Conservation (phyloP, 2,329 filamentous ascomycete species). For the Endoconidiophora polonica region DNA sequence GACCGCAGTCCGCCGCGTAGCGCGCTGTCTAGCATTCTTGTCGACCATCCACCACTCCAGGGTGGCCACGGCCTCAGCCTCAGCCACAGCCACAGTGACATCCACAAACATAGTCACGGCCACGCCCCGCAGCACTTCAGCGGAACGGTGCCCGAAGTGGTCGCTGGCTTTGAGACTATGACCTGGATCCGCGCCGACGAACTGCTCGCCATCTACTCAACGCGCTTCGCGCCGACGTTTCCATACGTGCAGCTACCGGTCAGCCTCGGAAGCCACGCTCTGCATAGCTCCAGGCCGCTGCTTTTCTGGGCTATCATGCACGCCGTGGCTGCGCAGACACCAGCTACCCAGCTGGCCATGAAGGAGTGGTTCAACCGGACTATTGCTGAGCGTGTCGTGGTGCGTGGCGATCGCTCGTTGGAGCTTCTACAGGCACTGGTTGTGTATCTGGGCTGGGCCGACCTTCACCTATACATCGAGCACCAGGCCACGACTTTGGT, state of each 20-base stretch:
- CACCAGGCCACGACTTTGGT: conserved; percentile 22
- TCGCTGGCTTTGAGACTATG: conserved; percentile 21
- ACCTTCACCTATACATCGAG: conserved; percentile 24
- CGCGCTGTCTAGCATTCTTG: conserved; percentile 19
- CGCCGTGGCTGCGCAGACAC: conserved; percentile 19
- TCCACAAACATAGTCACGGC: not conserved
- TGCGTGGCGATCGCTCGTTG: conserved; percentile 21
- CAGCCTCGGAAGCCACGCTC: conserved; percentile 16
- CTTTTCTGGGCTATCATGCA: conserved; percentile 25
- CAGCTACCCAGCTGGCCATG: conserved; percentile 19
- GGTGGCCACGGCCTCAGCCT: too few relatives aligned
- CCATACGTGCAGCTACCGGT: conserved; percentile 23
- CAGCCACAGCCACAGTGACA: conserved; percentile 17
- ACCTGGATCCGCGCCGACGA: conserved; percentile 20
- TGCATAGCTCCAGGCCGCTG: conserved; percentile 21
- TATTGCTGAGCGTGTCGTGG: conserved; percentile 23
- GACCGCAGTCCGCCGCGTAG: not conserved
- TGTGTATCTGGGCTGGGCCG: conserved; percentile 24
- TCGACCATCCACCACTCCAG: conserved; percentile 18
- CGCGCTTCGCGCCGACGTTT: conserved; percentile 20
- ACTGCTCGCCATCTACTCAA: conserved; percentile 21
- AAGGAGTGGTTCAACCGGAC: conserved; percentile 23
- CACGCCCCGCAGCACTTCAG: too few relatives aligned
- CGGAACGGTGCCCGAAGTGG: conserved; percentile 16
- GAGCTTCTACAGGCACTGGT: conserved; percentile 25